phyloP scores from a whole-genome alignment of 2,329 filamentous ascomycete genomes.

The Rutstroemia sp. region DNA sequence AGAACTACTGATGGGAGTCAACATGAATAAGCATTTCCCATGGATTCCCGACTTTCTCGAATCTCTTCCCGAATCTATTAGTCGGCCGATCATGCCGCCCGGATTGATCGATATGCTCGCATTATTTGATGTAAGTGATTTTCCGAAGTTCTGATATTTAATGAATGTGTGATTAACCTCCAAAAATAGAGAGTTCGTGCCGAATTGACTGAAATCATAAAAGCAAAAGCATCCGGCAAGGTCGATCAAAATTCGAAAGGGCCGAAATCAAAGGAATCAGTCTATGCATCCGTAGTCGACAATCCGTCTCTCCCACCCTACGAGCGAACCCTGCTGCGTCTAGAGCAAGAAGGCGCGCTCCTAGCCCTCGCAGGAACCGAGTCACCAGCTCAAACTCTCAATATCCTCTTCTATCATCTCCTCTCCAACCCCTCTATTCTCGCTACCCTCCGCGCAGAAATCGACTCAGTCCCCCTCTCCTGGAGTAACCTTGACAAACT shows the following conservation, averaged over 20 bases:
- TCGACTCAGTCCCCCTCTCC: constrained; percentile 15
- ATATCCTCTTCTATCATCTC: constrained; percentile 31
- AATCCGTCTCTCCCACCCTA: constrained; percentile 25
- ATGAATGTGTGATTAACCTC: neutral
- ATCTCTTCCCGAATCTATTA: constrained; percentile 6
- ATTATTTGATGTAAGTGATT: constrained; percentile 9
- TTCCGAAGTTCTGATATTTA: neutral
- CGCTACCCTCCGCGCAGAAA: constrained; percentile 28
- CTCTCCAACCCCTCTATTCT: constrained; percentile 28
- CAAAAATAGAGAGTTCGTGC: constrained; percentile 7
- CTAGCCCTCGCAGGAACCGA: constrained; percentile 32
- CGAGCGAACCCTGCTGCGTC: constrained; percentile 29
- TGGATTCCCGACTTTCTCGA: constrained; percentile 13
- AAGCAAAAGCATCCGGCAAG: neutral
- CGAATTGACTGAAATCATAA: neutral
- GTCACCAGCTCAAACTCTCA: constrained; percentile 31
- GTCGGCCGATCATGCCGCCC: constrained; percentile 13
- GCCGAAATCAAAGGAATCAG: constrained; percentile 16
- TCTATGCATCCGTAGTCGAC: constrained; percentile 22
- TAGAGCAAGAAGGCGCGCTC: constrained; percentile 29
- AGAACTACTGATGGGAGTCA: neutral
- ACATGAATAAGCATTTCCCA: neutral
- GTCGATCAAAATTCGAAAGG: neutral
- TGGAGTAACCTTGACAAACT: constrained; percentile 20
- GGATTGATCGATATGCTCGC: constrained; percentile 12